phyloP scores from a whole-genome alignment of 2,329 filamentous ascomycete species.

The Purpureocillium takamizusanense region DNA sequence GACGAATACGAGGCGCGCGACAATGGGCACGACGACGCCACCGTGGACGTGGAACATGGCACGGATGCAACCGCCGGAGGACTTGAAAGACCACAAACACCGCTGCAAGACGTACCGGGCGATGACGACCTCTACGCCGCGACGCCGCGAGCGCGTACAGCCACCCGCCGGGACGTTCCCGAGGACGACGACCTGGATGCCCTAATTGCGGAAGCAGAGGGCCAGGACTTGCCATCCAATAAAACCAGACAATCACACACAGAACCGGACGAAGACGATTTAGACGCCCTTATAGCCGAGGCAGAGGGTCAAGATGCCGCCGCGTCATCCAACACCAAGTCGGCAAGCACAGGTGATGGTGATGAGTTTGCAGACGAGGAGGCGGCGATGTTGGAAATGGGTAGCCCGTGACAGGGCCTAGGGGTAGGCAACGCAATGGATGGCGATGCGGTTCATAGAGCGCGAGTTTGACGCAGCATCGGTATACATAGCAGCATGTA shows the following conservation, averaged over 20 bases:
- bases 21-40: conserved; percentile 15
- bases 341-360: conserved; percentile 5
- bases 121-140: conserved; percentile 47
- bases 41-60: conserved; percentile 5
- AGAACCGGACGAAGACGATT: conserved; percentile 29
- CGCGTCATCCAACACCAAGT: not conserved
- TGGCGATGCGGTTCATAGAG: no score
- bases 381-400: conserved; percentile 55
- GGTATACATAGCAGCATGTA: no score
- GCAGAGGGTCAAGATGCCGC: conserved; percentile 20
- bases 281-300: conserved; percentile 45
- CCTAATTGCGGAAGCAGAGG: conserved; percentile 41
- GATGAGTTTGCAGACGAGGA: conserved; percentile 52
- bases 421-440: no score
- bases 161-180: conserved; percentile 12
- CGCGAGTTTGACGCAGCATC: no score
- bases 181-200: conserved; percentile 19
- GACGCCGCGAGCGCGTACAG: conserved; percentile 29
- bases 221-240: conserved; percentile 5
- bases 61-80: not conserved
- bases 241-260: not conserved
- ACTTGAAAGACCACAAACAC: conserved; percentile 15
- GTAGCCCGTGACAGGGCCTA: conserved; percentile 20
- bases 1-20: conserved; percentile 6
- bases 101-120: conserved; percentile 17